Percentiles rank a stretch among this genome's conserved stretches.
These are phyloP conservation scores for Tuber aestivum DNA, from an alignment of 495 filamentous ascomycete genomes.

Conservation along the genomic window DNA sequence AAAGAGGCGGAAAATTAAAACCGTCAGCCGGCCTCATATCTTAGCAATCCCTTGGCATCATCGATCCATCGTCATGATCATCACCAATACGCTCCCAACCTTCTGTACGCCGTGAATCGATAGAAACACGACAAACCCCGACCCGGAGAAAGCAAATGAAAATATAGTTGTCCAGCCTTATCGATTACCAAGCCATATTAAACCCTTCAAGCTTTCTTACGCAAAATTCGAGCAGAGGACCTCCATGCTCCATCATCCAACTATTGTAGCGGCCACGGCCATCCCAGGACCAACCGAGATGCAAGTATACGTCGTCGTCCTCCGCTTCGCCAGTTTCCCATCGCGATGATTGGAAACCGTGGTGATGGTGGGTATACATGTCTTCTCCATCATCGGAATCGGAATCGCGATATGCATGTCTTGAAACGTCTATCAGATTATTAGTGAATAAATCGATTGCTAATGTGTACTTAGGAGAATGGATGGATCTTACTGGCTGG, in stretches of 20 bases:
- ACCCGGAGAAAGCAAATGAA: background rate
- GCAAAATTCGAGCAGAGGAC: slow-evolving; percentile 33
- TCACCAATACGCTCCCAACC: background rate
- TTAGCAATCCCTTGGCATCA: background rate
- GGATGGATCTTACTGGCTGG: slow-evolving; percentile 28
- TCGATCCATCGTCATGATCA: background rate
- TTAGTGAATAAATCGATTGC: slow-evolving; percentile 11
- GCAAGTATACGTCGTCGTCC: slow-evolving; percentile 25
- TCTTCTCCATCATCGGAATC: slow-evolving; percentile 25
- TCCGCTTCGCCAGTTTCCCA: slow-evolving; percentile 34
- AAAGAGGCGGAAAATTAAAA: background rate
- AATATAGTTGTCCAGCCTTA: slow-evolving; percentile 11
- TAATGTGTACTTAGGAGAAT: background rate
- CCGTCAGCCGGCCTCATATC: background rate
- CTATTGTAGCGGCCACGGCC: slow-evolving; percentile 16
- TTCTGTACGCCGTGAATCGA: background rate
- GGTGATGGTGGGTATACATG: slow-evolving; percentile 6
- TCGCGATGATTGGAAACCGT: slow-evolving; percentile 1
- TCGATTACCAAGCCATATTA: slow-evolving; percentile 33
- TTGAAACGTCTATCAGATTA: slow-evolving; percentile 32
- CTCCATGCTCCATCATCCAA: slow-evolving; percentile 32
- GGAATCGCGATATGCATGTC: slow-evolving; percentile 40
- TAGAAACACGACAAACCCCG: slow-evolving; percentile 8
- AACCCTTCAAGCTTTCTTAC: slow-evolving; percentile 32
- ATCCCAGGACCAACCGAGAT: slow-evolving; percentile 31